These are phyloP conservation scores for Cinnamomum chago DNA, from an alignment of 164 flowering plant species.

Conservation along the genomic window DNA sequence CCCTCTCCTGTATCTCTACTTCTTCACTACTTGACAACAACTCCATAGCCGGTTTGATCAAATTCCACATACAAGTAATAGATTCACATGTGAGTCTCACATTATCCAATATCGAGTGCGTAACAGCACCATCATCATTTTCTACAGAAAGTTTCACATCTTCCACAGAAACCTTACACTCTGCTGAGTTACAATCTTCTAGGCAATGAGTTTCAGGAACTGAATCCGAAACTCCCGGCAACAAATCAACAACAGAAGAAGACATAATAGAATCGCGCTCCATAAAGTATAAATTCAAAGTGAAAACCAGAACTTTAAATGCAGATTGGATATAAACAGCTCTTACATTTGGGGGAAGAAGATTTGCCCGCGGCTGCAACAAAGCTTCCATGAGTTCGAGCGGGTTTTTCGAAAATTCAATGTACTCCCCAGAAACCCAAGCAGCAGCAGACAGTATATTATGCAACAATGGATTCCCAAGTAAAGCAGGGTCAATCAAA, in stretches of 20 bases:
- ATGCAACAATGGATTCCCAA: constrained; percentile 70
- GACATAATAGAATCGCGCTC: constrained; percentile 21
- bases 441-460: constrained; percentile 80
- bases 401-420: constrained; percentile 68
- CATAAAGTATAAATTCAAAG: constrained; percentile 40
- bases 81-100: constrained; percentile 39
- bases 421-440: constrained; percentile 89
- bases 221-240: constrained; percentile 14
- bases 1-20: constrained; percentile 82
- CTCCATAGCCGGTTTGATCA: constrained; percentile 50
- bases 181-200: constrained; percentile 22
- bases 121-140: constrained; percentile 11
- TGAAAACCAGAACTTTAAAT: constrained; percentile 66
- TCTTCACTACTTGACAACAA: constrained; percentile 56
- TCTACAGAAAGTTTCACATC: constrained; percentile 16
- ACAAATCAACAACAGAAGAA: constrained; percentile 25
- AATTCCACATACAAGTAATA: constrained; percentile 39
- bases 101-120: constrained; percentile 11
- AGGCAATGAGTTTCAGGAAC: constrained; percentile 12
- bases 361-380: constrained; percentile 78
- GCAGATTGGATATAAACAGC: constrained; percentile 81
- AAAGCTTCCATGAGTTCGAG: constrained; percentile 78
- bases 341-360: constrained; percentile 68
- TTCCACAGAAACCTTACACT: constrained; percentile 17
- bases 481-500: constrained; percentile 91